Conservation (phyloP, 805 yeast species). For the Hemisphaericaspora nanyangensis region DNA sequence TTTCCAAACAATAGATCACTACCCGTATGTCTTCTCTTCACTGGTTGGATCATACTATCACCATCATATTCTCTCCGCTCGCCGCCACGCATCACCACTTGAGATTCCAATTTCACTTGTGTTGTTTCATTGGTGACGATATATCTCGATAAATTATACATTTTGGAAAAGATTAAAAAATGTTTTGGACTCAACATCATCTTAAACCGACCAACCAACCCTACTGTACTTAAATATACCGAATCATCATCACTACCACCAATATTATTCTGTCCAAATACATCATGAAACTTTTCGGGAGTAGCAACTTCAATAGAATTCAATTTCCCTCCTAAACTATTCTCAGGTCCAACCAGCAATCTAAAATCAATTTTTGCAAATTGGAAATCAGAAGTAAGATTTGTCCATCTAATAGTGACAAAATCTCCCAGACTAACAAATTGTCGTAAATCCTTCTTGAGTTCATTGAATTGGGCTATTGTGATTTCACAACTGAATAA, state of each 20-base stretch:
- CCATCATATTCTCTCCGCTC: too few relatives aligned
- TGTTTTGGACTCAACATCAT: not conserved
- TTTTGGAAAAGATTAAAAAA: not conserved
- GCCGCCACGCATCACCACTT: too few relatives aligned
- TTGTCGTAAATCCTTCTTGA: not conserved
- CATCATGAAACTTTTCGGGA: not conserved
- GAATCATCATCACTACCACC: not conserved
- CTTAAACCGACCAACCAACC: not conserved
- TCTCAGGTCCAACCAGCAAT: not conserved
- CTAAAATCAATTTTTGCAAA: not conserved
- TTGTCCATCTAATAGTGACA: not conserved
- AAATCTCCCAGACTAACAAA: not conserved
- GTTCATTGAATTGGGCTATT: not conserved
- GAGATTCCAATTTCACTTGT: not conserved
- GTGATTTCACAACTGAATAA: not conserved
- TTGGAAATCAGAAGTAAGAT: not conserved
- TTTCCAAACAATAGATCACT: not conserved
- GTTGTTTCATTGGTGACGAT: not conserved
- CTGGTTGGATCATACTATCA: not conserved
- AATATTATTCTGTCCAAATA: not conserved
- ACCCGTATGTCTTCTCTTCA: not conserved
- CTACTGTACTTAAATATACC: too few relatives aligned
- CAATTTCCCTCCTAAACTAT: not conserved
- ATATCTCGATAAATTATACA: not conserved
- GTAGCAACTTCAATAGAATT: not conserved